Evolutionary conservation across 306 rosid species (phyloP).

Genomic region (Albizia julibrissin): DNA sequence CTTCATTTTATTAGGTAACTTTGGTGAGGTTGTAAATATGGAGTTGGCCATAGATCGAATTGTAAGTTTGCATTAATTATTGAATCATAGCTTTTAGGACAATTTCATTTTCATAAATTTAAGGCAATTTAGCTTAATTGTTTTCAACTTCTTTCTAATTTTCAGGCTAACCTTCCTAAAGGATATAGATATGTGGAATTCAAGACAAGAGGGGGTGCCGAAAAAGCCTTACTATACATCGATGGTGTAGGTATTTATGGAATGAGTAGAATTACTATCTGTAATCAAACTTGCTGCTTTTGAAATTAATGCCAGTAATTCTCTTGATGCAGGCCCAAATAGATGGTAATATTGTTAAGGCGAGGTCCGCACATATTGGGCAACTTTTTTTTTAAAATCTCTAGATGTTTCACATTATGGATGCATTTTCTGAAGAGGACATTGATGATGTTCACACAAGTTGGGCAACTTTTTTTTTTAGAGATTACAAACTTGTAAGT

Average conservation of each 20-base stretch:
- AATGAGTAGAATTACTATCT: slow-evolving; percentile 23
- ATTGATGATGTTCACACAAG: too few species aligned
- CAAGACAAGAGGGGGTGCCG: slow-evolving; percentile 89
- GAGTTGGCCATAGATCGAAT: slow-evolving; percentile 91
- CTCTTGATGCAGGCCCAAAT: slow-evolving; percentile 82
- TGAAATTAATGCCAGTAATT: slow-evolving; percentile 31
- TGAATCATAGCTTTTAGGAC: neutral
- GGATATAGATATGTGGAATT: slow-evolving; percentile 94
- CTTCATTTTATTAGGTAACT: slow-evolving; percentile 59
- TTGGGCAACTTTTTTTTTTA: too few species aligned
- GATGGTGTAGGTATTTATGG: slow-evolving; percentile 79
- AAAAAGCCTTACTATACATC: slow-evolving; percentile 81
- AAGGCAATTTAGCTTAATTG: neutral
- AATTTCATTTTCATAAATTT: neutral
- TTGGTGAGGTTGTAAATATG: slow-evolving; percentile 86
- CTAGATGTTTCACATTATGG: too few species aligned
- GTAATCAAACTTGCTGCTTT: slow-evolving; percentile 18
- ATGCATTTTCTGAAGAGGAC: too few species aligned
- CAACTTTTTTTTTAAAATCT: too few species aligned
- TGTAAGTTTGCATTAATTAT: slow-evolving; percentile 59
- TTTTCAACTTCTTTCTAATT: slow-evolving; percentile 8
- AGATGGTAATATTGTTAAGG: slow-evolving; percentile 88
- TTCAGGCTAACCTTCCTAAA: slow-evolving; percentile 92
- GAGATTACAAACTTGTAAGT: too few species aligned
- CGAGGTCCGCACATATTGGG: too few species aligned